phyloP scores from a whole-genome alignment of 129 eudicot species.

The Arctium lappa region DNA sequence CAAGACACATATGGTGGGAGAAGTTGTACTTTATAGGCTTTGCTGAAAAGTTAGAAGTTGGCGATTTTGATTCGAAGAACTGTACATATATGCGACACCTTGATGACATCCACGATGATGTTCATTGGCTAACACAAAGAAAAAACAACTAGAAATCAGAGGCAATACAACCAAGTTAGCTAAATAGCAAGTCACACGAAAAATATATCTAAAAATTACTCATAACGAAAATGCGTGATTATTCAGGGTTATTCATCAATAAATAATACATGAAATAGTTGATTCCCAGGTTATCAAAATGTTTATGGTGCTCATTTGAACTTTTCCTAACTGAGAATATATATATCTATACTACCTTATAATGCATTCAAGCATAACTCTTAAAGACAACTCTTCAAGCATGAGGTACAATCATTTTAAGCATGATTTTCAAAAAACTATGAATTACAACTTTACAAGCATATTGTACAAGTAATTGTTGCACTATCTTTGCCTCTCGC shows the following conservation, averaged over 20 bases:
- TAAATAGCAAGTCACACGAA: neutral
- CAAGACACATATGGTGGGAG: neutral
- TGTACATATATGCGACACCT: neutral
- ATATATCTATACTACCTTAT: too few relatives aligned
- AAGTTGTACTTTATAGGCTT: neutral
- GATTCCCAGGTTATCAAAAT: neutral
- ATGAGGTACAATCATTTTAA: too few relatives aligned
- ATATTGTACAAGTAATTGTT: too few relatives aligned
- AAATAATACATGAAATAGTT: neutral
- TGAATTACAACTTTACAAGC: too few relatives aligned
- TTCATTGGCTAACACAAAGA: neutral
- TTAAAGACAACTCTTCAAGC: too few relatives aligned
- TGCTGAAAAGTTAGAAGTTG: neutral
- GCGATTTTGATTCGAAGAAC: neutral
- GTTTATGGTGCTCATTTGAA: neutral
- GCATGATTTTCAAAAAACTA: too few relatives aligned
- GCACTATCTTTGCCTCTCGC: too few relatives aligned
- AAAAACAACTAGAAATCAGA: neutral
- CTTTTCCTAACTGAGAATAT: too few relatives aligned
- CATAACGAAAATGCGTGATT: neutral
- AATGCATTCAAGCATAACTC: too few relatives aligned
- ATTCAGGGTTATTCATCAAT: neutral
- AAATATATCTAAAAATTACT: too few relatives aligned
- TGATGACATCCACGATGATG: neutral
- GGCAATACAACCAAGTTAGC: neutral